Conservation (phyloP, 352 stramenopile genomes). For the Aphanomyces astaci region DNA sequence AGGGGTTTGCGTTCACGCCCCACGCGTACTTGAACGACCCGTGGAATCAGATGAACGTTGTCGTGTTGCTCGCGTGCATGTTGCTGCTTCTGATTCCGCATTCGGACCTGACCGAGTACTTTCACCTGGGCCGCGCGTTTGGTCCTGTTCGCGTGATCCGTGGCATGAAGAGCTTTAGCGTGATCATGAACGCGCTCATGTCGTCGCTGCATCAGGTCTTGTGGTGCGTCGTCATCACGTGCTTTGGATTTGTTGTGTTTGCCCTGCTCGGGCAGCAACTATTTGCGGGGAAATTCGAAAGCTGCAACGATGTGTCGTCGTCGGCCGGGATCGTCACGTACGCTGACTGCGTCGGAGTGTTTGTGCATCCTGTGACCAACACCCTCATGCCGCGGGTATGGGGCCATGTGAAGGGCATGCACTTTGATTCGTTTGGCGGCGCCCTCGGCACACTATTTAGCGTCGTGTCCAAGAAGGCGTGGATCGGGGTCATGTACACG, state of each 20-base stretch:
- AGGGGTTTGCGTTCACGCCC: conserved; percentile 67
- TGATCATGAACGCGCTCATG: conserved; percentile 75
- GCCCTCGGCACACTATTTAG: conserved; percentile 74
- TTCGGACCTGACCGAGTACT: conserved; percentile 65
- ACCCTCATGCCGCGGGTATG: conserved; percentile 69
- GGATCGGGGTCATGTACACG: conserved; percentile 72
- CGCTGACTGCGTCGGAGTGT: conserved; percentile 56
- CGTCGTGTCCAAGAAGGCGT: conserved; percentile 78
- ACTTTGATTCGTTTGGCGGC: conserved; percentile 77
- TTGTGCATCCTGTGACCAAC: conserved; percentile 39
- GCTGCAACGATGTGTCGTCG: conserved; percentile 67
- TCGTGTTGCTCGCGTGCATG: conserved; percentile 68
- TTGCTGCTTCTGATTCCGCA: conserved; percentile 61
- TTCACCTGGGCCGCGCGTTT: conserved; percentile 66
- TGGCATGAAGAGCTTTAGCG: conserved; percentile 72
- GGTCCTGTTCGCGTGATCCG: conserved; percentile 81
- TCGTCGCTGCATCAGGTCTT: conserved; percentile 68
- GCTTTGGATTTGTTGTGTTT: conserved; percentile 81
- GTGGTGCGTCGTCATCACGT: conserved; percentile 67
- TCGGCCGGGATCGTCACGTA: conserved; percentile 34
- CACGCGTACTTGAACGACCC: conserved; percentile 73
- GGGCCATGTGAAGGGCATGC: conserved; percentile 63
- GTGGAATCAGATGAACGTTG: conserved; percentile 81
- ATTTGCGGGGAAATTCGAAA: conserved; percentile 67
- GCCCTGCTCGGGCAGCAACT: conserved; percentile 81